Evolutionary conservation across 768 basidiomycete species (phyloP).

Genomic region (Myochromella boudieri): DNA sequence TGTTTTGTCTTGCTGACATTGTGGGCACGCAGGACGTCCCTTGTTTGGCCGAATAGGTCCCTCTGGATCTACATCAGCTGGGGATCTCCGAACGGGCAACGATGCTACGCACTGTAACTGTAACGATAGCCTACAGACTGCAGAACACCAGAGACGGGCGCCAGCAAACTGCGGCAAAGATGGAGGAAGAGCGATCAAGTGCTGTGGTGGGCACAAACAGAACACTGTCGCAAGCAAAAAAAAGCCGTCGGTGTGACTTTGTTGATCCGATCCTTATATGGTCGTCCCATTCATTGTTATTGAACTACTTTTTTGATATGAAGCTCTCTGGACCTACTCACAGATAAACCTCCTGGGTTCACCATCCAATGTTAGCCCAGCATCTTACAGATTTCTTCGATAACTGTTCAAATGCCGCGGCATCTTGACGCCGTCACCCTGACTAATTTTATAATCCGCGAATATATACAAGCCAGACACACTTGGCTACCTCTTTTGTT

Average conservation of each 20-base stretch:
- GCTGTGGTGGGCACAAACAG: slow-evolving; percentile 7
- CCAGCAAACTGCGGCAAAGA: no score
- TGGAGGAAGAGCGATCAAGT: not conserved
- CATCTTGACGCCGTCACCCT: no score
- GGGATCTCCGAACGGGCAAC: slow-evolving; percentile 16
- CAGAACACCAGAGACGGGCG: not conserved
- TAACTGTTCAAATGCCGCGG: no score
- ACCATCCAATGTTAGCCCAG: no score
- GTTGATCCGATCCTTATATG: slow-evolving; percentile 22
- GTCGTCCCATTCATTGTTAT: not conserved
- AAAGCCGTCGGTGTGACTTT: slow-evolving; percentile 14
- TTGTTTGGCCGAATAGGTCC: slow-evolving; percentile 17
- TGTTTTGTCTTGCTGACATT: slow-evolving; percentile 64
- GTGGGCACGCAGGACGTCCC: slow-evolving; percentile 21
- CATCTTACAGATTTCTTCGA: no score
- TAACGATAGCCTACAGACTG: not conserved
- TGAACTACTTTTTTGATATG: not conserved
- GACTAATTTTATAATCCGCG: no score
- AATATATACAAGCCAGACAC: no score
- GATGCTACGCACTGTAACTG: slow-evolving; percentile 7
- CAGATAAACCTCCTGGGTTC: not conserved
- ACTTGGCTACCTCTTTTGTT: no score
- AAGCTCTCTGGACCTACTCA: not conserved
- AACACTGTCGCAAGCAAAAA: slow-evolving; percentile 14
- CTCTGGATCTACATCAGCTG: slow-evolving; percentile 20